phyloP scores from a whole-genome alignment of 163 green algal species.

The Scenedesmus sp. region DNA sequence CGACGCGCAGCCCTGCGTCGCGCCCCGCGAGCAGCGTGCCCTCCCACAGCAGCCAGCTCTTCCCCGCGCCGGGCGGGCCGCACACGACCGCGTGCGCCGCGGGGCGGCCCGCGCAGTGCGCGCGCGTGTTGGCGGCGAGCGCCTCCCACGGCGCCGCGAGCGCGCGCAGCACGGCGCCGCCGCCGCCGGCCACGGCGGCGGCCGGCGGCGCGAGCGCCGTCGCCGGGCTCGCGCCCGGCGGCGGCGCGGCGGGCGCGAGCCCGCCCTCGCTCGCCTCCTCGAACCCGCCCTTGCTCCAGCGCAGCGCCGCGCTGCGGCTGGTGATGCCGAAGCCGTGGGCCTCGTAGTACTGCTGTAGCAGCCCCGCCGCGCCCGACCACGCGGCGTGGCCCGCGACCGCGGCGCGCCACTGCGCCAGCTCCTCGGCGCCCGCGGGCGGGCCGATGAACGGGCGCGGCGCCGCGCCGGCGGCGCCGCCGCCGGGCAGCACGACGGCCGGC shows the following conservation, averaged over 20 bases:
- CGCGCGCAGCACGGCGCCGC: background rate
- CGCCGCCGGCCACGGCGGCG: background rate
- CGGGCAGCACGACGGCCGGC: conserved; percentile 19
- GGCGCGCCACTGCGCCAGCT: conserved; percentile 52
- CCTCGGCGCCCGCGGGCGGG: conserved; percentile 41
- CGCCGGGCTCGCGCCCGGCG: background rate
- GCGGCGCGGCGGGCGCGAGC: background rate
- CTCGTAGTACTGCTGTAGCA: conserved; percentile 61
- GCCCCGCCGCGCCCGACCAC: conserved; percentile 49
- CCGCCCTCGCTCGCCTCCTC: conserved; percentile 55
- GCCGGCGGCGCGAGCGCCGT: conserved; percentile 15
- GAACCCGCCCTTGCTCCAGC: conserved; percentile 68
- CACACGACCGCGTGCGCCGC: conserved; percentile 57
- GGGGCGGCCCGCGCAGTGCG: conserved; percentile 53
- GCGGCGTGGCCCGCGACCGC: conserved; percentile 38
- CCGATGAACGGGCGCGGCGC: conserved; percentile 39
- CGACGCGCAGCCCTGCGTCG: conserved; percentile 48
- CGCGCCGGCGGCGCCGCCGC: background rate
- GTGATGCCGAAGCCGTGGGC: conserved; percentile 68
- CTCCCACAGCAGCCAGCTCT: conserved; percentile 67
- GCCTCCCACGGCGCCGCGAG: background rate
- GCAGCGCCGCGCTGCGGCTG: conserved; percentile 54
- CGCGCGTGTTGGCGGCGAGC: conserved; percentile 56
- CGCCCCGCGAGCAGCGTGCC: conserved; percentile 49
- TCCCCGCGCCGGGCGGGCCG: conserved; percentile 59